These are phyloP conservation scores for Septoria linicola DNA, from an alignment of 2,329 filamentous ascomycete species.

Conservation along the genomic window DNA sequence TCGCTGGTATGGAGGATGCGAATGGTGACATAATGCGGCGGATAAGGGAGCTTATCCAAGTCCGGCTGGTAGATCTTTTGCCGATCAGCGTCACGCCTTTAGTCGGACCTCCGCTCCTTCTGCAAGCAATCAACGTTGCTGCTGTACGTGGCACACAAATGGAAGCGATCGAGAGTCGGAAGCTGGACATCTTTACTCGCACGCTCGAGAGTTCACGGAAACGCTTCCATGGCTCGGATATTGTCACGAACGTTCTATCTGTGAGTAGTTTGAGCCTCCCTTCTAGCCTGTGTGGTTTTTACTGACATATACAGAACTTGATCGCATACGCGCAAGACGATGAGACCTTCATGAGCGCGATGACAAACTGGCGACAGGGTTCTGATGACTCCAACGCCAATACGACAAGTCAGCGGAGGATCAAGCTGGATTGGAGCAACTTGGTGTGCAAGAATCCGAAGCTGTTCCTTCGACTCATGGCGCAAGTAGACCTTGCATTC, in stretches of 20 bases:
- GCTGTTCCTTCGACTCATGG: constrained; percentile 20
- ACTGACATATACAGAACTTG: not conserved
- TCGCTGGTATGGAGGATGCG: constrained; percentile 21
- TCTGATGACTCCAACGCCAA: constrained; percentile 10
- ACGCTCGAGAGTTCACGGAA: constrained; percentile 22
- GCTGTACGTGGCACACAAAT: constrained; percentile 22
- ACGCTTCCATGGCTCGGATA: constrained; percentile 22
- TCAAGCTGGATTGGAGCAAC: constrained; percentile 25
- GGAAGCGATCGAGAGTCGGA: constrained; percentile 20
- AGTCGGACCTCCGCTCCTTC: constrained; percentile 19
- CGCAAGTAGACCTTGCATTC: constrained; percentile 24
- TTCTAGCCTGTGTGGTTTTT: too few species aligned
- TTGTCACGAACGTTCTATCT: constrained; percentile 18
- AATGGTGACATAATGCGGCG: constrained; percentile 23
- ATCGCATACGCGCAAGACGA: constrained; percentile 26
- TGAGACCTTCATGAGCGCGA: constrained; percentile 22
- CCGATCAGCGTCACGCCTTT: constrained; percentile 21
- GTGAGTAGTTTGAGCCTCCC: too few species aligned
- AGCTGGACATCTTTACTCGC: constrained; percentile 24
- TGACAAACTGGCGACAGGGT: constrained; percentile 20
- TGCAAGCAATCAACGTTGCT: constrained; percentile 25
- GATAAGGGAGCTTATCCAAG: constrained; percentile 24
- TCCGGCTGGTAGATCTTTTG: constrained; percentile 21
- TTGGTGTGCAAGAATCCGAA: constrained; percentile 23
- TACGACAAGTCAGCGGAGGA: constrained; percentile 8